A percentile compares a stretch with the other conserved stretches of the same genome.
Conservation (phyloP, 768 basidiomycete species). For the Hydnomerulius pinastri region DNA sequence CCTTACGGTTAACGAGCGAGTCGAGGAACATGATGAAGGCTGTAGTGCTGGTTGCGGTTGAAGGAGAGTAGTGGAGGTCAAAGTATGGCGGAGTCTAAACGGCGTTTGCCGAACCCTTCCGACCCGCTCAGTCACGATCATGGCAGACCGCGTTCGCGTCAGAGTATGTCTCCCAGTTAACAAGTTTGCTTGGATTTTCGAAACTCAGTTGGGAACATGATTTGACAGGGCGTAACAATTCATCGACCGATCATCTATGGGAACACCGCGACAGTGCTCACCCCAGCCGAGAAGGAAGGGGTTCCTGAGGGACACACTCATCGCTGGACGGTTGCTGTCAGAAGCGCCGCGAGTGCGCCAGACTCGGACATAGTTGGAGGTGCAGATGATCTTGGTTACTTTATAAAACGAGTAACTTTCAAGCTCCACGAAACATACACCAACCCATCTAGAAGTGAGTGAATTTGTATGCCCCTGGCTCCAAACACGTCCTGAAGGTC, state of each 20-base stretch:
- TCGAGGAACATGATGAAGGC: conserved; percentile 48
- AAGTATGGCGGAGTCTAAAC: conserved; percentile 35
- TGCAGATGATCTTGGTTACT: conserved; percentile 86
- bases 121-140: conserved; percentile 42
- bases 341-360: conserved; percentile 78
- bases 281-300: conserved; percentile 64
- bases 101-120: conserved; percentile 42
- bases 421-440: conserved; percentile 96
- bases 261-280: conserved; percentile 83
- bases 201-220: neutral
- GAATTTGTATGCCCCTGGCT: neutral
- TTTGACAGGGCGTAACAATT: conserved; percentile 80
- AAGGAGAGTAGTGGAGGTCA: conserved; percentile 16
- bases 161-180: conserved; percentile 51
- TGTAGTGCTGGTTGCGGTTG: conserved; percentile 18
- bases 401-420: conserved; percentile 96
- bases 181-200: conserved; percentile 13
- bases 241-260: conserved; percentile 94
- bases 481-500: conserved; percentile 1
- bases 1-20: conserved; percentile 67
- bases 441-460: conserved; percentile 84
- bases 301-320: conserved; percentile 82
- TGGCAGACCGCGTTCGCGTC: conserved; percentile 75
- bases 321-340: conserved; percentile 93
- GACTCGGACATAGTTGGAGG: conserved; percentile 83